Evolutionary conservation across 2,329 filamentous ascomycete species (phyloP), one percentile per base, ranked within the genome.

Genomic region (Endothia cerciana): DNA sequence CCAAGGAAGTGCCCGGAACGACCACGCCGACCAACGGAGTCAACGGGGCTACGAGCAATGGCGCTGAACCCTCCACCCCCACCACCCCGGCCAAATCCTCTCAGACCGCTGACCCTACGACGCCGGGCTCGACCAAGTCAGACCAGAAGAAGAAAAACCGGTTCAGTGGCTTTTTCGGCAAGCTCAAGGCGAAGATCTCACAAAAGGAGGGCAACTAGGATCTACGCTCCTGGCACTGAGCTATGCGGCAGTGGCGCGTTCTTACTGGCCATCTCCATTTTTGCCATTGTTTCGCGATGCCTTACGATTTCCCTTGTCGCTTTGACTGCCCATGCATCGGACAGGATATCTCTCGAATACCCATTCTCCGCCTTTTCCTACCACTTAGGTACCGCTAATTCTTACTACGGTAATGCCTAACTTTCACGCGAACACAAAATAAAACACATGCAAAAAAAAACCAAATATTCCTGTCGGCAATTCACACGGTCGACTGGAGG

Each of bases 121-220:
- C 71, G 28, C 70, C 72, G 30, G 70, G 69, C 62, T 72, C 69
- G 64, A 73, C 69, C 67, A 77, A 77, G 68, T 71, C 76, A 19
- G 73, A 73, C 40, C 82, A 86, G 79, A 91, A 90, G 82, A 89
- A 89, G 82, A 89, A 88, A 81, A 82, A 86, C 76, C 83, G 88
- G 63, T 72, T 89, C 66, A 90, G 88, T 77, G 78, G 83, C 62
- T 84, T 91, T 72, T 86, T 91, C 74, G 80, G 77, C 77, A 87
- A 85, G 79, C 73, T 87, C 72, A 83, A 83, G 77, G 74, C 78
- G 71, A 86, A 78, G 74, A 70, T 79, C n/a, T 71, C 74, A 28
- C 68, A 72, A 69, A 77, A 77, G 71, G 73, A 76, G 64, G 56
- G 55, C 57, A 65, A 58, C 58, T 63, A 67, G 62, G 61, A 57